Evolutionary conservation across 768 basidiomycete species (phyloP), one percentile per base, ranked within the genome.

Genomic region (Rhizopogon salebrosus): DNA sequence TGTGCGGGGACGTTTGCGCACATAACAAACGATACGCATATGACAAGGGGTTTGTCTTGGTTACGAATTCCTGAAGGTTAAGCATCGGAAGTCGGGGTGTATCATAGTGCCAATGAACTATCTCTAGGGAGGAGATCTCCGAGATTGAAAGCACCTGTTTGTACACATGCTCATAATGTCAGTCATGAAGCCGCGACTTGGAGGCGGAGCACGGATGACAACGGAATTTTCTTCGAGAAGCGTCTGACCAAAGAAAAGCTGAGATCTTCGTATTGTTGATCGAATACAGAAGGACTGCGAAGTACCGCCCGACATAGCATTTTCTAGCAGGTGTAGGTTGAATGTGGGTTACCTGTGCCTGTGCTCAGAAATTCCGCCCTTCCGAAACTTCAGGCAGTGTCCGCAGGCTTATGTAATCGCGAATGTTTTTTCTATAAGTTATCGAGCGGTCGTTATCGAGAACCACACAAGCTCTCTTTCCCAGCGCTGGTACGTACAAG

Each of bases 1-100:
- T 51, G 75, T 88, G 49, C 82, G 85, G 62, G 75, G 80, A 27
- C 80, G 87, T n/a, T 68, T 92, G 62, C 80, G 81, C 54, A 78
- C 65, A 58, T 56, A 26, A 54, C 31, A 6, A 23, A 16, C 23
- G 10, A 34, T 46, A 9, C 22, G 31, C 31, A 46, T 34, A 45
- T 18, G 6, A 45, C 18, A 29, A 20, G 27, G 14, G 7, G 26
- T 29, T 31, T 11, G 18, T 29, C 18, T 43, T 29, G 27, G 27
- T 27, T 45, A 45, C 27, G 42, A 16, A 16, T 34, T 20, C 4
- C 31, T 34, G 14, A 31, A 22, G 20, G 13, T 27, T 10, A 7
- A 20, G 1, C 29, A 34, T 46, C 29, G 9, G 43, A 34, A 16
- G 20, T 34, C 13, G 13, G 45, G 31, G 9, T 46, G 31, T 46